Percentiles rank a stretch among this genome's conserved stretches.
Evolutionary conservation across 169 alveolate genomes (phyloP).

Genomic region (Amoebophrya sp.): DNA sequence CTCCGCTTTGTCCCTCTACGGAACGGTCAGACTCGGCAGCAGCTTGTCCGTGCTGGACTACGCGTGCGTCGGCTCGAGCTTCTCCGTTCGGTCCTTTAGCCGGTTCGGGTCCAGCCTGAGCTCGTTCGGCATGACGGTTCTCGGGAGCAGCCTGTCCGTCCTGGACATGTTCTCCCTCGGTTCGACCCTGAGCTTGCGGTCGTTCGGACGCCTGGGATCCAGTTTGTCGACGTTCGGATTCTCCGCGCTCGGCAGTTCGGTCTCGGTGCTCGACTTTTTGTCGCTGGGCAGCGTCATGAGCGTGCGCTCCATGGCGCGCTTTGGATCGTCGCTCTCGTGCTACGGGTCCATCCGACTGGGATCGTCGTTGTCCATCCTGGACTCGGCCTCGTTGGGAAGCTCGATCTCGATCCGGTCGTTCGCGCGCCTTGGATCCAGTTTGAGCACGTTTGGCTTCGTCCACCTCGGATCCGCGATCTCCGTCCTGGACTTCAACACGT

Average conservation of each 20-base stretch:
- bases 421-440: neutral
- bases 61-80: neutral
- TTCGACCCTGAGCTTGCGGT: neutral
- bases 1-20: conserved; percentile 14
- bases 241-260: neutral
- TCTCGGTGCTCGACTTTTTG: neutral
- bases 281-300: neutral
- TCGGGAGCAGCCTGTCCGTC: neutral
- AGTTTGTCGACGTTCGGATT: neutral
- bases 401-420: neutral
- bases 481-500: neutral
- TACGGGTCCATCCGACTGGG: neutral
- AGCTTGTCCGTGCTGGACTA: neutral
- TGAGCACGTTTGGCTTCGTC: neutral
- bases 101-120: neutral
- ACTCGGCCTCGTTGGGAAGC: neutral
- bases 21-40: neutral
- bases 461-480: neutral
- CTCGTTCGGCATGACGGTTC: neutral
- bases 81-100: neutral
- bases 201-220: conserved; percentile 18
- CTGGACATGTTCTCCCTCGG: neutral
- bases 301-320: neutral
- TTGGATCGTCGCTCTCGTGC: neutral
- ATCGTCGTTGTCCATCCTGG: neutral